Conservation (phyloP, 345 rosid genomes). For the Aquilaria sinensis region DNA sequence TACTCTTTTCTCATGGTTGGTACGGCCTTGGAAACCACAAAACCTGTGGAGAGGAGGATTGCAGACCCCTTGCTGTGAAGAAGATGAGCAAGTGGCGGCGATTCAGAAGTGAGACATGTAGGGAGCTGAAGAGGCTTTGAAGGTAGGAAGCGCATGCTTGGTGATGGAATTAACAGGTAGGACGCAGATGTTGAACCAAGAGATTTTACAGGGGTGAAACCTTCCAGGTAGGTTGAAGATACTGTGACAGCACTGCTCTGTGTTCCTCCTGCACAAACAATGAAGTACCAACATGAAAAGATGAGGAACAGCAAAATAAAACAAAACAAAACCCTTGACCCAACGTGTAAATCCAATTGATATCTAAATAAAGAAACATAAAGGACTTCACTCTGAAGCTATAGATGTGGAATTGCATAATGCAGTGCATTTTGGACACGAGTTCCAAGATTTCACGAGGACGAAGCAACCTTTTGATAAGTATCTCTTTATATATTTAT, state of each 20-base stretch:
- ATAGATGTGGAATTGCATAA: no score
- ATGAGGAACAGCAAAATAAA: background rate
- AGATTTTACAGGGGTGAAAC: constrained; percentile 89
- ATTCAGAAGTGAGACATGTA: constrained; percentile 91
- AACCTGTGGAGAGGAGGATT: constrained; percentile 82
- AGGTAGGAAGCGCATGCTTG: constrained; percentile 95
- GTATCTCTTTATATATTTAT: no score
- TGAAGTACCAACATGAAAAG: constrained; percentile 4
- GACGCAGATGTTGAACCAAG: constrained; percentile 80
- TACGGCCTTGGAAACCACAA: constrained; percentile 87
- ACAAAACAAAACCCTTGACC: background rate
- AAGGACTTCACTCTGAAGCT: no score
- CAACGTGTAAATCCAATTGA: no score
- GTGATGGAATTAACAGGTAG: constrained; percentile 87
- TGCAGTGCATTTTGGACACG: no score
- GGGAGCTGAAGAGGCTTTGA: constrained; percentile 89
- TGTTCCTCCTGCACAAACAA: constrained; percentile 46
- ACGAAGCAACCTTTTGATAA: no score
- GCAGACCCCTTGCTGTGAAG: constrained; percentile 96
- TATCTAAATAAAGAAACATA: no score
- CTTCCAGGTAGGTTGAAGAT: constrained; percentile 65
- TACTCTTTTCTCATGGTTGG: constrained; percentile 80
- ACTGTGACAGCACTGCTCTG: constrained; percentile 45
- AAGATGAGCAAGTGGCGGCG: constrained; percentile 99
- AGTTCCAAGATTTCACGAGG: no score